Evolutionary conservation across 805 yeast species (phyloP).

Genomic region (Starmerella geochares): DNA sequence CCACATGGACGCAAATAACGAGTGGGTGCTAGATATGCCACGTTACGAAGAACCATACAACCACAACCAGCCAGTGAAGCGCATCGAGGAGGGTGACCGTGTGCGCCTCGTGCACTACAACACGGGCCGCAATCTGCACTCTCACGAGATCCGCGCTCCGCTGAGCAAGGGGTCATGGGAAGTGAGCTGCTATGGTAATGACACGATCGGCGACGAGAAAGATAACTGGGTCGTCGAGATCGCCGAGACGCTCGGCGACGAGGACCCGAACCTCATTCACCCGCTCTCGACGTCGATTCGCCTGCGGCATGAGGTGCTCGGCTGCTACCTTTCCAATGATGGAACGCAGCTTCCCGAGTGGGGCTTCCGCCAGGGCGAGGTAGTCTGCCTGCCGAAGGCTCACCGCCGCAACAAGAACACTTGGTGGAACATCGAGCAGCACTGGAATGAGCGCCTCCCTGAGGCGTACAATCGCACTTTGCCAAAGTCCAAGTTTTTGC

Average conservation of each 20-base stretch:
- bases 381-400: conserved; percentile 51
- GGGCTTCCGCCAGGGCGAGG: conserved; percentile 97
- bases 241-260: conserved; percentile 43
- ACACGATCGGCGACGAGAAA: conserved; percentile 62
- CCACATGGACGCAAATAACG: conserved; percentile 48
- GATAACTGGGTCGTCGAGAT: conserved; percentile 92
- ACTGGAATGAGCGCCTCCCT: conserved; percentile 44
- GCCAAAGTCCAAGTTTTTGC: conserved; percentile 47
- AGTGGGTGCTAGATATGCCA: conserved; percentile 64
- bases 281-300: conserved; percentile 62
- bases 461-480: conserved; percentile 33
- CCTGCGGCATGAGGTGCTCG: conserved; percentile 70
- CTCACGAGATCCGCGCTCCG: conserved; percentile 97
- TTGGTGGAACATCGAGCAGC: conserved; percentile 76
- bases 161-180: conserved; percentile 86
- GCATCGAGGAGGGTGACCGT: conserved; percentile 56
- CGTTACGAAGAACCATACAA: conserved; percentile 31
- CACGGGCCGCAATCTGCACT: conserved; percentile 67
- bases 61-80: conserved; percentile 32
- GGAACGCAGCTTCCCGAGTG: conserved; percentile 84
- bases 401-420: conserved; percentile 49
- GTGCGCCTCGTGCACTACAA: conserved; percentile 72
- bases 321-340: conserved; percentile 88
- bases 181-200: conserved; percentile 80
- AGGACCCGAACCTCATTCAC: conserved; percentile 44